A percentile compares a stretch with the other conserved stretches of the same genome.
Conservation (phyloP, 306 rosid species). For the Gastrolobium bilobum region DNA sequence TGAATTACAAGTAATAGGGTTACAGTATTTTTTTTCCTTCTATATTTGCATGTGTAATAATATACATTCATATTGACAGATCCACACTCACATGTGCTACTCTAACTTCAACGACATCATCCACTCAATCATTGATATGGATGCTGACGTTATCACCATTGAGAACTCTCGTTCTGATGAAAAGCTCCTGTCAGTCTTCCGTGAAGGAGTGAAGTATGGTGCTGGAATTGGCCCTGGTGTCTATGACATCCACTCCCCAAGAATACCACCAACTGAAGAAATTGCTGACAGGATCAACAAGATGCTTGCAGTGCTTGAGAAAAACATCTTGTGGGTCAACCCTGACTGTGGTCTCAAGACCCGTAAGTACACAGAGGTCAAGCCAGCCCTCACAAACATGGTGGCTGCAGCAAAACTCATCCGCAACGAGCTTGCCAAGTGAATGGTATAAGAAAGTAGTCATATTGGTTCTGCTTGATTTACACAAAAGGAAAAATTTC, state of each 20-base stretch:
- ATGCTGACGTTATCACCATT: constrained; percentile 93
- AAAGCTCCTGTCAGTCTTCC: constrained; percentile 95
- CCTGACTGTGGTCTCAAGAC: constrained; percentile 98
- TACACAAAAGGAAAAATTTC: constrained; percentile 18
- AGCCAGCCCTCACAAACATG: constrained; percentile 83
- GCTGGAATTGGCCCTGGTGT: constrained; percentile 98
- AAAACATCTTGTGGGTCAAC: constrained; percentile 93
- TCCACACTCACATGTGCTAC: constrained; percentile 99
- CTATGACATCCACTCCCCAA: constrained; percentile 93
- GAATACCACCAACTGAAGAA: constrained; percentile 91
- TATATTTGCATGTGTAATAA: background rate
- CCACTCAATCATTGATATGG: constrained; percentile 93
- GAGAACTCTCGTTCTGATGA: constrained; percentile 97
- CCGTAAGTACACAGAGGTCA: constrained; percentile 88
- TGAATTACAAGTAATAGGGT: constrained; percentile 3
- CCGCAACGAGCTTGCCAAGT: constrained; percentile 84
- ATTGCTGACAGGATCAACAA: constrained; percentile 91
- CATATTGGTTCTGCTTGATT: constrained; percentile 39
- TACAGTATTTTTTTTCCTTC: background rate
- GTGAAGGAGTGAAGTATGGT: constrained; percentile 94
- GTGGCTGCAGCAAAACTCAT: constrained; percentile 87
- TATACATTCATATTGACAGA: constrained; percentile 56
- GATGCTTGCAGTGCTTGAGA: constrained; percentile 97
- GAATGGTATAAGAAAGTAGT: constrained; percentile 48
- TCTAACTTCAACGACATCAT: constrained; percentile 95